phyloP scores from a whole-genome alignment of 2,329 filamentous ascomycete species.

The Calonectria crousiana region DNA sequence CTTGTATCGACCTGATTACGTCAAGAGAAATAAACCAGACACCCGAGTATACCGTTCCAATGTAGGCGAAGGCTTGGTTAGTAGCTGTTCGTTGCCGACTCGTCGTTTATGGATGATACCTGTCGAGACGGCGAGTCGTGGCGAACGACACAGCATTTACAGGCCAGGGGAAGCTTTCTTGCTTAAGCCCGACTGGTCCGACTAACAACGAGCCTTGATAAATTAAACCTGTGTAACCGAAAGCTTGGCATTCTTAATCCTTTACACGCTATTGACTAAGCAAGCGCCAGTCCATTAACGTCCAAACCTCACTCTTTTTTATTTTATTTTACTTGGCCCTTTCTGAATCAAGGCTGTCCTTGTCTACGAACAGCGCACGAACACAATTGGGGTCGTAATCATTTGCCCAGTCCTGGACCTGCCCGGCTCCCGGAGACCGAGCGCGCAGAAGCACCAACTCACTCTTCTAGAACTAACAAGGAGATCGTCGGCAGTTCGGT shows the following conservation, averaged over 20 bases:
- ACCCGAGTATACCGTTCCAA: neutral
- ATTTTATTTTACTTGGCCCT: neutral
- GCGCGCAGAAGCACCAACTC: neutral
- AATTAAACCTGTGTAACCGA: neutral
- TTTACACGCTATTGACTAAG: neutral
- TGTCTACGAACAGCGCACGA: neutral
- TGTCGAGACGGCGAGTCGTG: neutral
- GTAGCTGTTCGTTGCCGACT: too few relatives aligned
- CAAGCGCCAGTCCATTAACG: neutral
- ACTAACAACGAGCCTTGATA: neutral
- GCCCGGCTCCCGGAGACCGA: neutral
- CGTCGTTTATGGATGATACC: neutral
- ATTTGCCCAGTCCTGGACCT: too few relatives aligned
- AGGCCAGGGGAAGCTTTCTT: neutral
- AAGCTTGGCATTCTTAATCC: constrained; percentile 2
- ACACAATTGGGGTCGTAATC: too few relatives aligned
- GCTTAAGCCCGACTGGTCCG: constrained; percentile 4
- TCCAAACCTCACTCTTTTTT: neutral
- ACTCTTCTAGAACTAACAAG: neutral
- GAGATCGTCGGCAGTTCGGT: neutral
- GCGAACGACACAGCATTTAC: neutral
- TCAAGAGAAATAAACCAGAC: neutral
- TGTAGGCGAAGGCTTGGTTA: neutral
- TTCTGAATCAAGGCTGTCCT: neutral
- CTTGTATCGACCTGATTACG: neutral